Percentiles rank a stretch among this genome's conserved stretches.
Evolutionary conservation across 805 yeast species (phyloP).

Genomic region (Dipodascus albidus): DNA sequence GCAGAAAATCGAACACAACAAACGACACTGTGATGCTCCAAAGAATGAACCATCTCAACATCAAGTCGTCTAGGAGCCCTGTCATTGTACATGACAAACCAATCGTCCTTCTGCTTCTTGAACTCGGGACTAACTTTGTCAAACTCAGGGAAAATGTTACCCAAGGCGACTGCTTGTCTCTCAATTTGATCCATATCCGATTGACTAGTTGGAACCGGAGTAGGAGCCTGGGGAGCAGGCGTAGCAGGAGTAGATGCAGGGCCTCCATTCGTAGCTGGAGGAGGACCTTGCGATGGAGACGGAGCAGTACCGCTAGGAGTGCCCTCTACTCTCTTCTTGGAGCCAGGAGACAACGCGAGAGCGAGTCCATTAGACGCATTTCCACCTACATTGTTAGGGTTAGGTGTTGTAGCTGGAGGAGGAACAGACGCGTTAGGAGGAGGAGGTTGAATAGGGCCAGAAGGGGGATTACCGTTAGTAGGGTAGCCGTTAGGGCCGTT

Average conservation of each 20-base stretch:
- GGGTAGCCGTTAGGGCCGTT: conserved; percentile 12
- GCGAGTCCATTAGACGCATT: conserved; percentile 11
- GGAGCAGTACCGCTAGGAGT: conserved; percentile 9
- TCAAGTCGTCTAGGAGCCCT: conserved; percentile 66
- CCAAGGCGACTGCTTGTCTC: conserved; percentile 16
- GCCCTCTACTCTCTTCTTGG: conserved; percentile 5
- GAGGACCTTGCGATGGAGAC: conserved; percentile 14
- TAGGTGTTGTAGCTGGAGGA: conserved; percentile 16
- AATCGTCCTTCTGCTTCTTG: conserved; percentile 76
- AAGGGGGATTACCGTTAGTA: conserved; percentile 10
- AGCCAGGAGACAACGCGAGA: conserved; percentile 4
- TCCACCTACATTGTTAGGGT: conserved; percentile 12
- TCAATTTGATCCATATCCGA: conserved; percentile 2
- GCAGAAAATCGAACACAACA: conserved; percentile 91
- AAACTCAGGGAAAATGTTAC: conserved; percentile 40
- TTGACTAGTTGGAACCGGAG: conserved; percentile 6
- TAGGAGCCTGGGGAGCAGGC: conserved; percentile 13
- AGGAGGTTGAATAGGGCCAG: conserved; percentile 17
- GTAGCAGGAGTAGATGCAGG: conserved; percentile 17
- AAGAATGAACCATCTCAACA: conserved; percentile 77
- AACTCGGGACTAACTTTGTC: conserved; percentile 60
- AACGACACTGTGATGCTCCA: conserved; percentile 89
- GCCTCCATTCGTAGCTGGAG: conserved; percentile 18
- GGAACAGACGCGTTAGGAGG: conserved; percentile 17
- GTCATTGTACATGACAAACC: conserved; percentile 84